Percentiles rank a stretch among this genome's conserved stretches.
Evolutionary conservation across 345 rosid species (phyloP).

Genomic region (Psidium guajava): DNA sequence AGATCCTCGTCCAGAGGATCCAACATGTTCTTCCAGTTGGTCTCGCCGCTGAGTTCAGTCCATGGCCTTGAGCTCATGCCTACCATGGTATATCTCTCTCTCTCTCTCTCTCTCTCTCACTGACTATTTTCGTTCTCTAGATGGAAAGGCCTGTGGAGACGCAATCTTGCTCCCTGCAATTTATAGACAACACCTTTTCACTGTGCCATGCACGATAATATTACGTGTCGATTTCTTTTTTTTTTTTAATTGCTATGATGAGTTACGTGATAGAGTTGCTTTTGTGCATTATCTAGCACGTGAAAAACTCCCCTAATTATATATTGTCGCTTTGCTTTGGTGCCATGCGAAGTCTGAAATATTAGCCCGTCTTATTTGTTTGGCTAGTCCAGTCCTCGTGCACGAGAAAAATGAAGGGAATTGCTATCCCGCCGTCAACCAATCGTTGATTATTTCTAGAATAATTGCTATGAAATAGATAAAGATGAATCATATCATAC

Average conservation of each 20-base stretch:
- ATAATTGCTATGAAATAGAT: no score
- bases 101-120: neutral
- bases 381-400: no score
- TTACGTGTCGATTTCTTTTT: neutral
- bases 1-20: conserved; percentile 69
- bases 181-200: neutral
- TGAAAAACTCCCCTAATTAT: no score
- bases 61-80: conserved; percentile 24
- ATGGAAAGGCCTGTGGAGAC: neutral
- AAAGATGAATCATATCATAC: no score
- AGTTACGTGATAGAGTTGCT: neutral
- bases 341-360: no score
- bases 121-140: neutral
- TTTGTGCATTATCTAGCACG: neutral
- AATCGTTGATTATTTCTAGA: no score
- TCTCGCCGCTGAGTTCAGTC: conserved; percentile 57
- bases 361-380: no score
- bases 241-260: no score
- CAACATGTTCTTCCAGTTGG: conserved; percentile 43
- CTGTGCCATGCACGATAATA: neutral
- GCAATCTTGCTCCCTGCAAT: neutral
- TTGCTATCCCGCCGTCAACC: no score
- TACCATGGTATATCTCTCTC: neutral
- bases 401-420: no score
- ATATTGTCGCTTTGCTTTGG: no score